Base-by-base conservation (phyloP, 345 rosid species). In the Heritiera fomes region DNA sequence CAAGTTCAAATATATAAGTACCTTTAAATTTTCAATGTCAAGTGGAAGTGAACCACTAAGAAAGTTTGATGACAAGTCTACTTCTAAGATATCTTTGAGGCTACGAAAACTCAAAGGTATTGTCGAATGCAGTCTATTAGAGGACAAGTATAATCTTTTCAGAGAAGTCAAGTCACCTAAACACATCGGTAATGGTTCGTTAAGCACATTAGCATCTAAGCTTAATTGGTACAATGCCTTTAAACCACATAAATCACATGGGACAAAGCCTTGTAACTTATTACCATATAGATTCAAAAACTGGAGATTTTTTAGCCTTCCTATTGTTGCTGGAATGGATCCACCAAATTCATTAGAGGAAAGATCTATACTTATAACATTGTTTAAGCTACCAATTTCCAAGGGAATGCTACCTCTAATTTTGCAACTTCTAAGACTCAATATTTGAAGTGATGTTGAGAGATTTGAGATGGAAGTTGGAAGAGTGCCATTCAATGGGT, bases 401-500 rank as follows among this genome's bases (percentile, higher is more conserved):
- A 10, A 18, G 0, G 73, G 82, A 53, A 79, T 79, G 40, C 11
- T 30, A 8, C 82, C 78, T 3, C 18, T 15, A 11, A 79, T 30
- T 52, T 64, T 18, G 64, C 73, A 73, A 3, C 12, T 5, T 13
- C 1, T 8, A 3, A 45, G 34, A 38, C 11, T 9, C 3, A 79
- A 63, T 8, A 13, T 1, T 64, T 73, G n/a, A 11, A 79, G 77
- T 52, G 77, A 79, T 3, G 58, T 34, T 3, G 76, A 70, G 32
- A 78, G 20, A 20, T 78, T 78, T 3, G 49, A 75, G 52, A 78
- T 71, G 5, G 76, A 43, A 11, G n/a, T 5, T 28, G 80, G 80
- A 6, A 78, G 69, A 11, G 14, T 18, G n/a, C 60, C 76, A 32
- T 34, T 18, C 17, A 78, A 34, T 59, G 81, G 45, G 8, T 78